phyloP scores from a whole-genome alignment of 345 rosid species.

The Citrus hindsii region DNA sequence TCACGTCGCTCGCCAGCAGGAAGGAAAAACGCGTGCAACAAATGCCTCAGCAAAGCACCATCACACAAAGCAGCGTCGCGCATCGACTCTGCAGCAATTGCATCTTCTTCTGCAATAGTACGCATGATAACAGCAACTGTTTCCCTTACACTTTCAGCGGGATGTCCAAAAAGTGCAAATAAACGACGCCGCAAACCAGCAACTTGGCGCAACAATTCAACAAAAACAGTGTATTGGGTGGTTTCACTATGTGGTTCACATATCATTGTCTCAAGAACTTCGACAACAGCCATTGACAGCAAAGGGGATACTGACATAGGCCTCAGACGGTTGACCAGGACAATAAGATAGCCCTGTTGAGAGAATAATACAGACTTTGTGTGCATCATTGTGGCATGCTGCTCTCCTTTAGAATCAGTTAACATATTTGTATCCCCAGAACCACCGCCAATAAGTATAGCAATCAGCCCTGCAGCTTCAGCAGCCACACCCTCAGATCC shows the following conservation, averaged over 20 bases:
- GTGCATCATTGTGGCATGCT: constrained; percentile 94
- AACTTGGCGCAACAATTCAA: constrained; percentile 91
- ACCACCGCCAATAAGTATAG: constrained; percentile 87
- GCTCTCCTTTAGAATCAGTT: constrained; percentile 83
- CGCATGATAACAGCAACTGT: constrained; percentile 97
- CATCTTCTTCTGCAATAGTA: constrained; percentile 99
- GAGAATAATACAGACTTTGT: constrained; percentile 90
- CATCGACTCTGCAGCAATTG: constrained; percentile 99
- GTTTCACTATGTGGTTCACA: constrained; percentile 99
- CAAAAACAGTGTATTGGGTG: constrained; percentile 91
- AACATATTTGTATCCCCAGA: constrained; percentile 55
- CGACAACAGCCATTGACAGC: constrained; percentile 95
- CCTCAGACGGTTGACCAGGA: constrained; percentile 85
- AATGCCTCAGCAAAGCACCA: constrained; percentile 97
- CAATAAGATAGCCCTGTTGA: constrained; percentile 63
- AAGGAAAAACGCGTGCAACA: constrained; percentile 82
- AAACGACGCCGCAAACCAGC: constrained; percentile 95
- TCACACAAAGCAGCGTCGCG: constrained; percentile 99
- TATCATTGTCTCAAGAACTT: constrained; percentile 96
- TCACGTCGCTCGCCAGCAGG: constrained; percentile 93
- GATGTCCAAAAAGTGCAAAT: constrained; percentile 98
- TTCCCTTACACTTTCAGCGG: constrained; percentile 98
- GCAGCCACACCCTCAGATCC: constrained; percentile 98
- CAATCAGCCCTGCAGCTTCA: constrained; percentile 87
- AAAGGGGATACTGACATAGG: constrained; percentile 95